Percentiles rank a stretch among this genome's conserved stretches.
Conservation (phyloP, 2,329 filamentous ascomycete genomes). For the Penicillium verrucosum region DNA sequence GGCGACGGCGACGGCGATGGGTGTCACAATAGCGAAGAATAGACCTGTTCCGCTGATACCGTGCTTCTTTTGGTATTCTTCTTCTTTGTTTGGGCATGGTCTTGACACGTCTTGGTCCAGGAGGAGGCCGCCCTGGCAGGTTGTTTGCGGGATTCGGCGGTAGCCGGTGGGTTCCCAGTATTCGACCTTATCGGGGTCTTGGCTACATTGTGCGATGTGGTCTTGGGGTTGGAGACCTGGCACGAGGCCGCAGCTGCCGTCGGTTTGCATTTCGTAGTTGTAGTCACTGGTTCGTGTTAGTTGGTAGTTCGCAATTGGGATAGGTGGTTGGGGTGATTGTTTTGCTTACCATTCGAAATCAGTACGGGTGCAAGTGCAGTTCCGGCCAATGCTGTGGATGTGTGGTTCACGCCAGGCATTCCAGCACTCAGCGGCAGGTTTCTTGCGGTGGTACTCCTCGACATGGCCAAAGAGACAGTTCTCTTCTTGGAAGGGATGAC, state of each 20-base stretch:
- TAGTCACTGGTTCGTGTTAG: conserved; percentile 63
- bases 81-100: conserved; percentile 74
- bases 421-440: conserved; percentile 71
- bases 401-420: conserved; percentile 71
- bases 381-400: conserved; percentile 65
- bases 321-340: no score
- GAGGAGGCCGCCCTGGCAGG: conserved; percentile 72
- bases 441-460: conserved; percentile 88
- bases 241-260: conserved; percentile 75
- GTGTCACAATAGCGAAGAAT: conserved; percentile 80
- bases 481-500: conserved; percentile 72
- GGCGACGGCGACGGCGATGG: conserved; percentile 66
- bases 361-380: conserved; percentile 77
- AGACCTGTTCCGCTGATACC: conserved; percentile 68
- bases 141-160: conserved; percentile 83
- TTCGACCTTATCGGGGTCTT: conserved; percentile 66
- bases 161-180: conserved; percentile 87
- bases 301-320: not conserved
- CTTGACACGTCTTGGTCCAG: conserved; percentile 65
- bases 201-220: conserved; percentile 56
- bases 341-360: conserved; percentile 85
- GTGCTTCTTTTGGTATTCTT: conserved; percentile 74
- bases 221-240: conserved; percentile 65
- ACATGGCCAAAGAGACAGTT: conserved; percentile 92
- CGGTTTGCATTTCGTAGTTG: conserved; percentile 79